Base-by-base conservation (phyloP, 208 protist genomes). In the Herpetomonas samuelpessoai region DNA sequence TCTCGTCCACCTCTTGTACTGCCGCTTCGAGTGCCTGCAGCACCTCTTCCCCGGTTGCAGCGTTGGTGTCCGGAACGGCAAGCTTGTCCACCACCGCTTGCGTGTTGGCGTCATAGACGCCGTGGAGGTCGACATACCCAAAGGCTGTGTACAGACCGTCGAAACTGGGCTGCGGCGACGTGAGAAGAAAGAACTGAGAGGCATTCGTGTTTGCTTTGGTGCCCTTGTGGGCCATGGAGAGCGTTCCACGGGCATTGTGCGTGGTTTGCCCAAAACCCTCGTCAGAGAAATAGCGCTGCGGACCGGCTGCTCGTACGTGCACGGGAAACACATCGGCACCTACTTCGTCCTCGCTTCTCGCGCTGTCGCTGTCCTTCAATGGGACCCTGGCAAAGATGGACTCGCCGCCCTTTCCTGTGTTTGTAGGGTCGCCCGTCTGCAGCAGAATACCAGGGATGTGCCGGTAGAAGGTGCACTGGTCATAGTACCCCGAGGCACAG, bases 171-270 rank as follows among this genome's bases (percentile, higher is more conserved):
- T 80, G 84, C 21, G 82, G 65, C 21, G 62, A 58, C 26, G 70
- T 81, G 26, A 79, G 79, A 54, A 97, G 86, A 65, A 95, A 95
- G 58, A 96, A 96, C 71, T 96, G 89, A 2, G 91, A 96, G 25
- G 79, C 85, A 59, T 98, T 97, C 25, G 89, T 96, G 69, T 92
- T 60, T 1, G 89, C 62, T 62, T 80, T 84, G 27, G 70, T 67
- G 16, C 96, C 96, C 25, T 83, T 81, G 71, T 98, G 98, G 19
- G 97, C 97, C 95, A 98, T 98, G 2, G 95, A 96, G 3, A 98
- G 68, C 4, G 91, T 94, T 21, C 92, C 97, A 7, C 98, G 83
- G 30, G 65, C 30, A 9, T 66, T 65, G 72, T 95, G 88, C 10
- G 51, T 89, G 19, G 97, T 95, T 53, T 94, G 80, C 28, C 97